Base-by-base conservation (phyloP, 1,139 yeast species). In the Chernovozyma sophiae-reginae region DNA sequence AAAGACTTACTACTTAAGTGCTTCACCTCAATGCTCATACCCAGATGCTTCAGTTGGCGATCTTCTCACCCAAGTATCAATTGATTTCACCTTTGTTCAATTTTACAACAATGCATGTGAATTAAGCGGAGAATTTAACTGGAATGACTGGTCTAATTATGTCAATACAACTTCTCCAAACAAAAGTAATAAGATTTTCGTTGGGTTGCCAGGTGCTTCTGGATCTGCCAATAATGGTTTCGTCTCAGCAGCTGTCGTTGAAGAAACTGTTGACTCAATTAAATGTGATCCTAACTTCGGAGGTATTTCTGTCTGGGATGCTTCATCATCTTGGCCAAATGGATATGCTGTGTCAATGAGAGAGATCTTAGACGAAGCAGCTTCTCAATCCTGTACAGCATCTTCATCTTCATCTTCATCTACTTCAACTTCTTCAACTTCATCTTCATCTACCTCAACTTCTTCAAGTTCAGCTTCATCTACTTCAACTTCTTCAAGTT, bases 1-100 rank as follows among this genome's bases (percentile, higher is more conserved):
- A 25, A 79, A 77, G 59, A 50, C 60, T 16, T 86, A 82, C 64
- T 86, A 83, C 58, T 64, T 86, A 34, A 79, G 95, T 34, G 95
- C 95, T 43, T 92, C 96, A 44, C 96, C 96, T 16, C 96, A 87
- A 65, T 87, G 96, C 64, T 83, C 81, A 13, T 83, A 79, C 56
- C 96, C 96, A 22, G 96, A 87, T 62, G 85, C 79, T 10, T 76
- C 81, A 31, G 77, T 81, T 27, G 90, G 92, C 43, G 77, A 79
- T 38, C 65, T 82, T 32, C 59, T 87, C 47, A 62, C 68, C 22
- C 65, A 72, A 33, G 75, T 84, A 8, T 68, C 74, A 33, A 65
- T 87, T 44, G 96, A 87, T 62, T 86, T 80, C 58, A 87, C 89
- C 5, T 86, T 84, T 52, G 74, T 87, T 47, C 96, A 87, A 66